A percentile compares a stretch with the other conserved stretches of the same genome.
phyloP scores from a whole-genome alignment of 768 basidiomycete genomes.

The Mycena floridula region DNA sequence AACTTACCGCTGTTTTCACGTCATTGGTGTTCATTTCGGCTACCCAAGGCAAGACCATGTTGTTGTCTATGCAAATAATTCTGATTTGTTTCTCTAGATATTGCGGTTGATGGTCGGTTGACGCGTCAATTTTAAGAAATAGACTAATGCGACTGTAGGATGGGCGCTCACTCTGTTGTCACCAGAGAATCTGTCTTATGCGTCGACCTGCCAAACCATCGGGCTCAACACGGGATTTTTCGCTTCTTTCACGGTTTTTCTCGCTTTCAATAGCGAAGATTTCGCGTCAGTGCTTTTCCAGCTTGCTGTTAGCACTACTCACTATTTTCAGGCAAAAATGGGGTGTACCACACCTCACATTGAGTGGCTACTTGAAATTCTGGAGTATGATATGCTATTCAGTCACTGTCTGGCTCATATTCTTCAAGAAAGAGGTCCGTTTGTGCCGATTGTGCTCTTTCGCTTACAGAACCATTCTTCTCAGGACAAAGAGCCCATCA shows the following conservation, averaged over 20 bases:
- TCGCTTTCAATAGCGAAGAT: constrained; percentile 91
- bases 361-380: constrained; percentile 80
- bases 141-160: constrained; percentile 28
- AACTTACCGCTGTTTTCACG: constrained; percentile 82
- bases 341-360: constrained; percentile 66
- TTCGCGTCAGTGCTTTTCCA: constrained; percentile 56
- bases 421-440: constrained; percentile 85
- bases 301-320: background rate
- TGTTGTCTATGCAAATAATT: constrained; percentile 1
- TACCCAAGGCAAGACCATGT: constrained; percentile 70
- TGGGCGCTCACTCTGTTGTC: constrained; percentile 86
- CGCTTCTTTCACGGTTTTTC: constrained; percentile 93
- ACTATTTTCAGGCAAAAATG: constrained; percentile 51
- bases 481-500: constrained; percentile 70
- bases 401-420: constrained; percentile 83
- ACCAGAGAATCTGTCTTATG: constrained; percentile 90
- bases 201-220: constrained; percentile 97
- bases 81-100: constrained; percentile 52
- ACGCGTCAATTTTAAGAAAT: constrained; percentile 12
- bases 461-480: background rate
- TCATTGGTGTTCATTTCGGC: constrained; percentile 91
- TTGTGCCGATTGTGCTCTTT: constrained; percentile 1
- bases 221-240: constrained; percentile 96
- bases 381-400: constrained; percentile 76
- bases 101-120: constrained; percentile 87